Conservation (phyloP, 345 rosid species). For the Bruguiera parviflora region DNA sequence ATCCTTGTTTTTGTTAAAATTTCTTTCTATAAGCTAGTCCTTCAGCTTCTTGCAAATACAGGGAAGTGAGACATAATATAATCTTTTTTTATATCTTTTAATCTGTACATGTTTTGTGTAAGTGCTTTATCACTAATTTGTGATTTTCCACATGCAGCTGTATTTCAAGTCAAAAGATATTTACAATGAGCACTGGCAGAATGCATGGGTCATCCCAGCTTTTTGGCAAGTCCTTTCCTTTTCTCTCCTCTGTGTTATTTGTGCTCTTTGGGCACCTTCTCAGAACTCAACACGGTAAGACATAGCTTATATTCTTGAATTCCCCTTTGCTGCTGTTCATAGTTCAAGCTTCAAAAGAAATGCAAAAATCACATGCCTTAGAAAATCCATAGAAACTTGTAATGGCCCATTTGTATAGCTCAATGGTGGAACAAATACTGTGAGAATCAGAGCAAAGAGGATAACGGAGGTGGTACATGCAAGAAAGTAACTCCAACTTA, state of each 20-base stretch:
- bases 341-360: too few relatives aligned
- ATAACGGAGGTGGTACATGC: too few relatives aligned
- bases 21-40: not conserved
- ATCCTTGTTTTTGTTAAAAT: not conserved
- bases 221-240: slow-evolving; percentile 92
- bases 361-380: too few relatives aligned
- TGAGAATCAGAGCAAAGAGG: too few relatives aligned
- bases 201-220: slow-evolving; percentile 92
- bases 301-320: not conserved
- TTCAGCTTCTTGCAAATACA: not conserved
- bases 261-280: slow-evolving; percentile 95
- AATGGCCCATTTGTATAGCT: too few relatives aligned
- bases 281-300: slow-evolving; percentile 79
- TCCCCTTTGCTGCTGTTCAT: not conserved
- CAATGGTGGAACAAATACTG: too few relatives aligned
- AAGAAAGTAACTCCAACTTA: too few relatives aligned
- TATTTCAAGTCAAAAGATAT: slow-evolving; percentile 87
- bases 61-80: not conserved
- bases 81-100: not conserved
- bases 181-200: slow-evolving; percentile 91
- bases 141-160: slow-evolving; percentile 49
- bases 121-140: not conserved
- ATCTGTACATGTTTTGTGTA: too few relatives aligned
- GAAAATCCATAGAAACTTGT: too few relatives aligned
- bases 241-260: slow-evolving; percentile 74